phyloP scores from a whole-genome alignment of 1,284 basidiomycete species.

The Cryptococcus sp. region DNA sequence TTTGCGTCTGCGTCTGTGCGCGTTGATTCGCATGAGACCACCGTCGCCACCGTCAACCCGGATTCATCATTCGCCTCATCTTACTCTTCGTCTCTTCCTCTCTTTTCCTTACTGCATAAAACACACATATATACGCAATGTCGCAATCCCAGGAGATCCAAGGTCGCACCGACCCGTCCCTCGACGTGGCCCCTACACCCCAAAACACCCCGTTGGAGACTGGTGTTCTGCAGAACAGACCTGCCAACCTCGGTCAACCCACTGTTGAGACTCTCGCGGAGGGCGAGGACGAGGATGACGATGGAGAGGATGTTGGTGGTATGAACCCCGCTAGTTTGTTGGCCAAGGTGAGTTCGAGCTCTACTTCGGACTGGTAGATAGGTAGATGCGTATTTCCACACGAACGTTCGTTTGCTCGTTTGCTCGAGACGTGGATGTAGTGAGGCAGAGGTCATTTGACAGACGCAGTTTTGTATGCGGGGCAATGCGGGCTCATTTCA shows the following conservation, averaged over 20 bases:
- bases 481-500: not conserved
- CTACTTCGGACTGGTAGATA: not conserved
- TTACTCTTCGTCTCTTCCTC: not conserved
- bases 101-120: not conserved
- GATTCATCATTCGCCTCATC: not conserved
- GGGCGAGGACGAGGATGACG: slow-evolving; percentile 52
- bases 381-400: not conserved
- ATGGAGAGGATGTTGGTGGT: slow-evolving; percentile 55
- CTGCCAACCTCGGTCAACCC: slow-evolving; percentile 64
- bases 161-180: slow-evolving; percentile 32
- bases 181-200: slow-evolving; percentile 67
- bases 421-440: slow-evolving; percentile 1
- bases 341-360: slow-evolving; percentile 47
- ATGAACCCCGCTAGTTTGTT: slow-evolving; percentile 52
- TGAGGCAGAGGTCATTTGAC: slow-evolving; percentile 2
- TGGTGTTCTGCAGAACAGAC: slow-evolving; percentile 65
- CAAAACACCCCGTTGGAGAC: slow-evolving; percentile 77
- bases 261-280: slow-evolving; percentile 69
- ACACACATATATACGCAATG: slow-evolving; percentile 26
- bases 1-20: not conserved
- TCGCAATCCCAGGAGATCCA: slow-evolving; percentile 48
- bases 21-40: not conserved
- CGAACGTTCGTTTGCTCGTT: too few relatives aligned
- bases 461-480: not conserved
- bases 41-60: not conserved